A percentile compares a stretch with the other conserved stretches of the same genome.
These are phyloP conservation scores for Penicillium dipodomyicola DNA, from an alignment of 495 filamentous ascomycete species.

Conservation along the genomic window DNA sequence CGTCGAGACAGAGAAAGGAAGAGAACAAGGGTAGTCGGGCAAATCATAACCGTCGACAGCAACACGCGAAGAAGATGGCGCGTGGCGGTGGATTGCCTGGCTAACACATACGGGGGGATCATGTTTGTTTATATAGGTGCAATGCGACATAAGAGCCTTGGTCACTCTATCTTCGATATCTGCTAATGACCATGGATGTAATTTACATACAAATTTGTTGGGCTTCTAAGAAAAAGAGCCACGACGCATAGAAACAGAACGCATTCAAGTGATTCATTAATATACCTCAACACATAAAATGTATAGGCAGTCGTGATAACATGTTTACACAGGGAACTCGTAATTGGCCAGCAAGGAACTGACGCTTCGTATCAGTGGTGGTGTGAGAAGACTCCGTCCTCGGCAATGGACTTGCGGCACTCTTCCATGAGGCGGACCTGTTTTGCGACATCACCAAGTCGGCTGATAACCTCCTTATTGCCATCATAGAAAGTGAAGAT, in stretches of 20 bases:
- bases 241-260: constrained; percentile 7
- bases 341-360: constrained; percentile 15
- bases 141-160: background rate
- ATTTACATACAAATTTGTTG: background rate
- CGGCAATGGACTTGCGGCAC: constrained; percentile 66
- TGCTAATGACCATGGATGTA: constrained; percentile 17
- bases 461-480: constrained; percentile 82
- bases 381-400: constrained; percentile 39
- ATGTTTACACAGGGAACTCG: constrained; percentile 8
- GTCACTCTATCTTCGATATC: background rate
- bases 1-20: constrained; percentile 68
- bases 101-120: constrained; percentile 17
- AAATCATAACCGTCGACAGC: constrained; percentile 76
- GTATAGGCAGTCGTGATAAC: constrained; percentile 4
- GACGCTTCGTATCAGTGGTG: constrained; percentile 25
- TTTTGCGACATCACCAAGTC: constrained; percentile 79
- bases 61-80: constrained; percentile 75
- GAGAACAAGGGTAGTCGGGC: constrained; percentile 72
- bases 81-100: constrained; percentile 57
- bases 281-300: background rate
- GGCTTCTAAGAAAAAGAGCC: background rate
- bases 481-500: constrained; percentile 92
- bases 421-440: constrained; percentile 85
- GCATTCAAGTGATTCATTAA: constrained; percentile 20
- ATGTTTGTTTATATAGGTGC: background rate